Evolutionary conservation across 2,329 filamentous ascomycete species (phyloP).

Genomic region (Aspergillus alliaceus): DNA sequence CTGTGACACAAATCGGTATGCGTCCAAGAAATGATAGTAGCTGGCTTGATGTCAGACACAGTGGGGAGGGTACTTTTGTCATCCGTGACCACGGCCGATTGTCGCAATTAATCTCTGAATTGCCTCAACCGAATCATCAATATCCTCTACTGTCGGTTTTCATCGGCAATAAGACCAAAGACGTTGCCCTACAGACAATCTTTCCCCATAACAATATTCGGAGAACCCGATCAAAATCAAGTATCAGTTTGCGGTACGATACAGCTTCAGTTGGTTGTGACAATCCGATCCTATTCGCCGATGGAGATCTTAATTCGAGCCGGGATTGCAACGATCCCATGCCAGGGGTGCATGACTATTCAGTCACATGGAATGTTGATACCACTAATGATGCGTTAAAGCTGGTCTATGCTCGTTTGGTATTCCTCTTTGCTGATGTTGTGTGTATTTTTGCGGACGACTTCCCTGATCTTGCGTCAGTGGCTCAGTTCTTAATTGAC

Average conservation of each 20-base stretch:
- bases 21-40: not conserved
- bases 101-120: not conserved
- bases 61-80: not conserved
- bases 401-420: constrained; percentile 10
- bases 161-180: constrained; percentile 1
- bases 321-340: not conserved
- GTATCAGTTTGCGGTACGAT: constrained; percentile 1
- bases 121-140: not conserved
- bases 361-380: not conserved
- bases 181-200: not conserved
- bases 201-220: constrained; percentile 6
- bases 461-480: constrained; percentile 2
- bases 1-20: not conserved
- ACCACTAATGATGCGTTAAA: not conserved
- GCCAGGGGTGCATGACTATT: not conserved
- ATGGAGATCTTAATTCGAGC: not conserved
- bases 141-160: constrained; percentile 1
- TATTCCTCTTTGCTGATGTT: constrained; percentile 25
- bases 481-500: constrained; percentile 8
- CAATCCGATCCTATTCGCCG: not conserved
- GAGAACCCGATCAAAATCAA: not conserved
- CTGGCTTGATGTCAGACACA: constrained; percentile 3
- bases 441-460: constrained; percentile 24
- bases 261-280: not conserved
- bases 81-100: constrained; percentile 1